Base-by-base conservation (phyloP, 2,329 filamentous ascomycete species). In the Arthrobotrys pseudoclavata region DNA sequence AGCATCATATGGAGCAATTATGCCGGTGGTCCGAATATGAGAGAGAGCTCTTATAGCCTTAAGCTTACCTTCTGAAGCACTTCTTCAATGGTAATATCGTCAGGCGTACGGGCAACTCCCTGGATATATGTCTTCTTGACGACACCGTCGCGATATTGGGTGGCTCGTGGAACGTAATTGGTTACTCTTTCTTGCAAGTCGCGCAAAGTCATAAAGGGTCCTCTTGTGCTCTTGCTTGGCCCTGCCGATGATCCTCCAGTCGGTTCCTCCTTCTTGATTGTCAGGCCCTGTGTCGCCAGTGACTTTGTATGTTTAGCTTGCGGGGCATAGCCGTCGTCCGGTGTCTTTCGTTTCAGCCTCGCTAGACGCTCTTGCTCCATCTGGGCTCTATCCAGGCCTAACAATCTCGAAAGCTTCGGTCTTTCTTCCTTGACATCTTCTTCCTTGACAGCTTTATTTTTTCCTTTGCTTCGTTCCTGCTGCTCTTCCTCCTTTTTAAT, bases 1-100 rank as follows among this genome's bases (percentile, higher is more conserved):
- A 69, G 29, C 37, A 52, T 62, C 64, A 48, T 53, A 22, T 63
- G 31, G 31, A 13, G 13, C 42, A 75, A 55, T 61, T 40, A 13
- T 57, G 13, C 47, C 29, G 37, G 31, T 63, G 37, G 40, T 37
- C 66, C 48, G 34, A 4, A 20, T 60, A 9, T 6, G 24, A 68
- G 57, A 68, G 57, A 10, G 45, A 69, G 53, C 68, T 61, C 55
- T 22, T 26, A 24, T 22, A 13, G 15, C 7, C 47, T 53, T n/a
- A 18, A 15, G 2, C 31, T 53, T 29, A 79, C 76, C 60, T 89
- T 90, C 82, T 97, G 91, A 0, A 97, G 84, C 0, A 97, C 88
- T 83, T 97, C 94, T 81, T 97, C 93, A 47, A 98, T 90, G 76
- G 90, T 96, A 82, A 98, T 93, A 79, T 97, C 93, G 78, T 94